These are phyloP conservation scores for Pseudopyricularia javanii DNA, from an alignment of 2,329 filamentous ascomycete genomes.

Conservation along the genomic window DNA sequence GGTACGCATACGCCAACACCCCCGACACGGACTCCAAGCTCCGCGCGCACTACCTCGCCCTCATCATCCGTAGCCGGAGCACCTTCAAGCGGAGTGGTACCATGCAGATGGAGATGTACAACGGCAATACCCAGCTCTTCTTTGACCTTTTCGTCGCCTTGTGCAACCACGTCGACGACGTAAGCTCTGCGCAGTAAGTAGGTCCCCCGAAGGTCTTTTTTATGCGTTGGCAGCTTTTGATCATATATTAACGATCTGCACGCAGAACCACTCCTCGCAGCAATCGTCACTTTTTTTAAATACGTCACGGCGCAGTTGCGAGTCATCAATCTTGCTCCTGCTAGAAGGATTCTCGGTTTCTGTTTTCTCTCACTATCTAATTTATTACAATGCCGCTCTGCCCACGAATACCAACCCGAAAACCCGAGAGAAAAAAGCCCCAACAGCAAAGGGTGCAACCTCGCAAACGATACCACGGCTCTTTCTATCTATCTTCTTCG, in stretches of 20 bases:
- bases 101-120: constrained; percentile 91
- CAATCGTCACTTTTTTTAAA: constrained; percentile 25
- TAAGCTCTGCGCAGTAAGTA: constrained; percentile 43
- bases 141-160: constrained; percentile 91
- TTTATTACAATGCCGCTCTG: no score
- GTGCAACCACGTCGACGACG: constrained; percentile 76
- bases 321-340: no score
- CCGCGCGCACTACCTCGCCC: constrained; percentile 78
- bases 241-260: not conserved
- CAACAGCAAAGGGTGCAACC: no score
- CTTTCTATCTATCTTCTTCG: no score
- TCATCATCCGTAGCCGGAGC: constrained; percentile 77
- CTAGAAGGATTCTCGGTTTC: no score
- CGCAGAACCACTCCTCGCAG: constrained; percentile 27
- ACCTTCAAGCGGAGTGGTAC: constrained; percentile 91
- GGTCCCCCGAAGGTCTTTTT: not conserved
- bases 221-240: not conserved
- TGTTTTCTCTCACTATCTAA: no score
- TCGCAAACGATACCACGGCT: no score
- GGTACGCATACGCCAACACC: constrained; percentile 80
- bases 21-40: constrained; percentile 85
- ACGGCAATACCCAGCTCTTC: constrained; percentile 70
- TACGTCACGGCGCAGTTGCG: not conserved
- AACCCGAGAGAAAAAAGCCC: no score
- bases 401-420: no score